Conservation (phyloP, 176 grass and related monocot species). For the Sorghum bicolor region Sorghum_bicolor_NCBIv3 NC_012872.2:62476501-62477000, state of each 20-base stretch:
- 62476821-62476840: neutral
- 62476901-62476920: neutral
- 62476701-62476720: too few relatives aligned
- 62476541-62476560: neutral
- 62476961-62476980: neutral
- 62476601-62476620: neutral
- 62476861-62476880: neutral
- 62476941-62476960: neutral
- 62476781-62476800: neutral
- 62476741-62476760: neutral
- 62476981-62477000: constrained; percentile 7
- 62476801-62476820: neutral
- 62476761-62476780: neutral
- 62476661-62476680: neutral
- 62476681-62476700: neutral
- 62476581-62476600: constrained; percentile 4
- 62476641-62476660: too few relatives aligned
- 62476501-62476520: neutral
- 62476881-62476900: neutral
- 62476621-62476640: neutral
- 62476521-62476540: neutral
- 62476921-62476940: neutral
- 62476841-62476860: neutral
- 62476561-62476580: constrained; percentile 2
- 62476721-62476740: neutral